Base-by-base conservation (phyloP, 1,284 basidiomycete species). In the Naganishia sp. region DNA sequence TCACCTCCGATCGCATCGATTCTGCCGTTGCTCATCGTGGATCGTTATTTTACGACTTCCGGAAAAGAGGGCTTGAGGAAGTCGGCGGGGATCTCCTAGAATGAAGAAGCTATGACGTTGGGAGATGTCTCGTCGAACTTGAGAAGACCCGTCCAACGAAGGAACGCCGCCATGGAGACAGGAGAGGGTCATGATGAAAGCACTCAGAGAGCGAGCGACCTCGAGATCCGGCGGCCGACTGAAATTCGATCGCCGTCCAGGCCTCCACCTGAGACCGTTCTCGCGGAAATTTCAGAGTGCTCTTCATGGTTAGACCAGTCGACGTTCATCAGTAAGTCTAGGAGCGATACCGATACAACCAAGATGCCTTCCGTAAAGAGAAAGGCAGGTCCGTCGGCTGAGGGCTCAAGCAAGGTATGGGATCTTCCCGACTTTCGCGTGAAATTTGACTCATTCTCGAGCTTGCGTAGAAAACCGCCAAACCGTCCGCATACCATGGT, bases 291-390 rank as follows among this genome's bases (percentile, higher is more conserved):
- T 56, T 56, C 54, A 43, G 54, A 56, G 54, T 41, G 54, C 41
- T 18, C 23, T 23, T 46, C 42, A 56, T 45, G 17, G n/a, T 39
- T 15, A 17, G 2, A 18, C 45, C 11, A 18, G 45, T 18, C 23
- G 45, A n/a, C 15, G 17, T 46, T 18, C 13, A 13, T 45, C 42
- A 15, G 28, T 28, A 2, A 45, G 42, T 15, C 42, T 49, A 18
- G 35, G 7, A 39, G 35, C 35, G 35, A 39, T 54, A 31, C 31
- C 35, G 35, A 39, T 54, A 31, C 31, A 13, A 4, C n/a, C 35
- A 61, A 7, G 17, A 65, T 65, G 63, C 63, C 63, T 28, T 31
- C 63, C 35, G 35, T 65, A 47, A 65, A 65, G 45, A 49, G 63
- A 43, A 65, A 65, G 28, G 63, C 63, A 10, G 41, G 21, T n/a